These are phyloP conservation scores for Polygonum aviculare DNA, from an alignment of 148 eudicot species.

Conservation along the genomic window DNA sequence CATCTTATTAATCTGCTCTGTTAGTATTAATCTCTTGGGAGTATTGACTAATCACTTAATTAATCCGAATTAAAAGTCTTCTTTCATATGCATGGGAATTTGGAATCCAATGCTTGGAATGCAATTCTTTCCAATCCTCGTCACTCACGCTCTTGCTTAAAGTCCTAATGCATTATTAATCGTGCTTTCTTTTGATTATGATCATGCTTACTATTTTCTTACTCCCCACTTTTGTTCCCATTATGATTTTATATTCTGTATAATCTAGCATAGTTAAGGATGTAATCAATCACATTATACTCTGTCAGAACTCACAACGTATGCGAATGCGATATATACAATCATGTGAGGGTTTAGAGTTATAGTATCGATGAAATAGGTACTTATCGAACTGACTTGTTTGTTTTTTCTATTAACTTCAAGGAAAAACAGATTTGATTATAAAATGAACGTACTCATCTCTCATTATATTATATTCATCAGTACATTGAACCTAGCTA, in stretches of 20 bases:
- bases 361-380: not conserved
- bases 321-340: not conserved
- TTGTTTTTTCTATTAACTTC: not conserved
- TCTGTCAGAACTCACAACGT: not conserved
- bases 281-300: not conserved
- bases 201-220: not conserved
- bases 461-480: not conserved
- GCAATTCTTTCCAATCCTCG: not conserved
- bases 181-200: not conserved
- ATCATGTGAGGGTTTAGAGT: not conserved
- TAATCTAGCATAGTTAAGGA: not conserved
- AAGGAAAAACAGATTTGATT: not conserved
- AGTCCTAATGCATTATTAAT: not conserved
- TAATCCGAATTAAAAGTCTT: not conserved
- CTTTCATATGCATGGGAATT: not conserved
- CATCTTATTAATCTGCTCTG: too few species aligned
- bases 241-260: not conserved
- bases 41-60: not conserved
- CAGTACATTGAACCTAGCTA: constrained; percentile 1
- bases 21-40: too few species aligned
- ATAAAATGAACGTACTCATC: not conserved
- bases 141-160: not conserved
- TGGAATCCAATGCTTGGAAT: constrained; percentile 2
- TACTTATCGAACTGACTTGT: not conserved
- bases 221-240: not conserved